Base-by-base conservation (phyloP, 2,329 filamentous ascomycete genomes). In the Berkeleyomyces rouxiae region DNA sequence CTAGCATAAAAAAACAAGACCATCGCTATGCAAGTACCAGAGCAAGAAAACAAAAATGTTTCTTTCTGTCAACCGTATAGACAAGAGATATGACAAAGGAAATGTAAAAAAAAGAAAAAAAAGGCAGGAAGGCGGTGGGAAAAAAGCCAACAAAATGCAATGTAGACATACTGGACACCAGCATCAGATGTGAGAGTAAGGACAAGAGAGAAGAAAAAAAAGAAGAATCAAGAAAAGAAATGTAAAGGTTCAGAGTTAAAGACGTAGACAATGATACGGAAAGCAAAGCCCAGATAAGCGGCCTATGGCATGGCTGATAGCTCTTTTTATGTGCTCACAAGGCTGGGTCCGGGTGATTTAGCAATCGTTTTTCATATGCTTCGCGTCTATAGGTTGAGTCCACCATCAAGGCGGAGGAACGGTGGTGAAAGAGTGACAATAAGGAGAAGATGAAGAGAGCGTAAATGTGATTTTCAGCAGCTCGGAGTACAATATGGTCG, bases 1-100 rank as follows among this genome's bases (percentile, higher is more conserved):
- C 37, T 9, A 31, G 5, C 10, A 31, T 6, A 57, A 37, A 37
- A 55, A 55, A 37, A 23, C 10, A 31, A 31, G 11, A 51, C 51
- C 51, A 55, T 55, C 51, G 51, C 51, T 55, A 55, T 55, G 51
- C 51, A 55, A 55, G 51, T 55, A 55, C 51, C 51, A 55, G 51
- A 55, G 39, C 51, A 55, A 55, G 13, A 55, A 49, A 55, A 36
- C 31, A 16, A 55, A 31, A 55, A n/a, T 36, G 33, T 55, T 55
- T 39, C 51, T 37, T 55, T 55, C 51, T 55, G 51, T 55, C 51
- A 55, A 55, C 51, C 51, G 33, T 13, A 51, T 47, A 61, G 44
- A 51, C 43, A 51, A 47, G 33, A 51, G 36, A 61, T 13, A 61
- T 39, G 16, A 61, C 23, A 61, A 61, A 53, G 59, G 46, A 31